phyloP scores from a whole-genome alignment of 1,284 basidiomycete species.

The Vanrija humicola region DNA sequence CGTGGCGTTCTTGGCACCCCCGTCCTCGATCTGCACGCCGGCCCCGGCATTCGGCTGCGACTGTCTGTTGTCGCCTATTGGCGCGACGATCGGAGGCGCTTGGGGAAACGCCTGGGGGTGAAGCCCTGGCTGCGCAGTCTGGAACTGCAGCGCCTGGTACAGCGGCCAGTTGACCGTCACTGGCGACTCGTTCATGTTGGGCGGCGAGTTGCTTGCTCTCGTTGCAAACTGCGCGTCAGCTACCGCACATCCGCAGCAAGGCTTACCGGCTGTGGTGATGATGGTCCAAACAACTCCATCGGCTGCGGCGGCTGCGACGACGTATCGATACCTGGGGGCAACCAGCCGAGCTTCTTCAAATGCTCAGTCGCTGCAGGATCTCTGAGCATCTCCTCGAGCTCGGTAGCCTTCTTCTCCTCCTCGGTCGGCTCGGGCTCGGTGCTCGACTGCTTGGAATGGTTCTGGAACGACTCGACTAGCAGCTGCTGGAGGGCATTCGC shows the following conservation, averaged over 20 bases:
- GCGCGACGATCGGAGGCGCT: background rate
- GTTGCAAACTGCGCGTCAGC: background rate
- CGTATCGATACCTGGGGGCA: constrained; percentile 6
- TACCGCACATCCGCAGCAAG: background rate
- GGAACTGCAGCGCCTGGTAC: background rate
- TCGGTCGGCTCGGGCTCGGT: background rate
- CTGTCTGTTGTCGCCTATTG: background rate
- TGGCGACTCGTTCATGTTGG: background rate
- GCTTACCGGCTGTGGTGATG: background rate
- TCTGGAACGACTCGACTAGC: constrained; percentile 11
- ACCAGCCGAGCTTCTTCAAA: constrained; percentile 18
- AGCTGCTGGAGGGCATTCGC: constrained; percentile 9
- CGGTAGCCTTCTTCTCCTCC: background rate
- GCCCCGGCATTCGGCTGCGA: background rate
- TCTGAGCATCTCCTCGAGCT: constrained; percentile 13
- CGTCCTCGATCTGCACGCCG: background rate
- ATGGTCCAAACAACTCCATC: background rate
- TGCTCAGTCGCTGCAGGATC: constrained; percentile 15
- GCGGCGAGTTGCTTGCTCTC: background rate
- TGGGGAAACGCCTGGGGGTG: background rate
- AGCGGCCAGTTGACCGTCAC: no score
- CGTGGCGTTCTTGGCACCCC: background rate
- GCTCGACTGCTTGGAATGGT: background rate
- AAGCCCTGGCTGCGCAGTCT: background rate
- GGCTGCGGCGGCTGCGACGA: background rate